Evolutionary conservation across 768 basidiomycete species (phyloP).

Genomic region (Termitomyces sp.): DNA sequence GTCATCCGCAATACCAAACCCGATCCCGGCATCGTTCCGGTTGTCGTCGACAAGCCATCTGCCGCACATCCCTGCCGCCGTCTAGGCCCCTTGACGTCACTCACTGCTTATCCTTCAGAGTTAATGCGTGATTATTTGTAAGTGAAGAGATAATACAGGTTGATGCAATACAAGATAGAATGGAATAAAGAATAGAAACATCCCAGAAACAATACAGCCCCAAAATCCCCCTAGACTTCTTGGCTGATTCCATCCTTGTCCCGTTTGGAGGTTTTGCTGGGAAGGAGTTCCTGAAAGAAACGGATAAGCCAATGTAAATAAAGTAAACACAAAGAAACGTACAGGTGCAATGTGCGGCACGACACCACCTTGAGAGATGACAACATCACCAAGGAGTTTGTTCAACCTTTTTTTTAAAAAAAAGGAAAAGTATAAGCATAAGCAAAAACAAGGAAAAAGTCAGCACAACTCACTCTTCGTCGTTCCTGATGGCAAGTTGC

Average conservation of each 20-base stretch:
- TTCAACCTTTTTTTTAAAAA: too few relatives aligned
- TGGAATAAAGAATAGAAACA: slow-evolving; percentile 6
- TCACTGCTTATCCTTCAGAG: too few relatives aligned
- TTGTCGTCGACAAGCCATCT: not conserved
- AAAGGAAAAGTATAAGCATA: too few relatives aligned
- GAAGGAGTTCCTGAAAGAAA: slow-evolving; percentile 31
- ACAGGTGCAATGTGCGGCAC: slow-evolving; percentile 64
- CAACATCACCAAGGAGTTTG: slow-evolving; percentile 76
- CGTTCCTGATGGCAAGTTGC: slow-evolving; percentile 89
- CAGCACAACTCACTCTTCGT: slow-evolving; percentile 59
- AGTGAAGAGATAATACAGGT: slow-evolving; percentile 20
- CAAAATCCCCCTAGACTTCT: slow-evolving; percentile 34
- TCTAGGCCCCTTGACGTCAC: not conserved
- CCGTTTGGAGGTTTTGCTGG: slow-evolving; percentile 39
- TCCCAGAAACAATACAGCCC: slow-evolving; percentile 12
- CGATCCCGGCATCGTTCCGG: not conserved
- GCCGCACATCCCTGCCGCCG: not conserved
- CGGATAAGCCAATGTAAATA: not conserved
- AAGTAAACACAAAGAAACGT: slow-evolving; percentile 6
- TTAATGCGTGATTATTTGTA: slow-evolving; percentile 15
- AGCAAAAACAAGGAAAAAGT: not conserved
- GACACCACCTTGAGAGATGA: slow-evolving; percentile 85
- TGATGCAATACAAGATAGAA: slow-evolving; percentile 18
- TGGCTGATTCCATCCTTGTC: slow-evolving; percentile 37
- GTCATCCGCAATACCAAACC: not conserved